phyloP scores from a whole-genome alignment of 2,329 filamentous ascomycete genomes.

The Leptographium wingfieldii region DNA sequence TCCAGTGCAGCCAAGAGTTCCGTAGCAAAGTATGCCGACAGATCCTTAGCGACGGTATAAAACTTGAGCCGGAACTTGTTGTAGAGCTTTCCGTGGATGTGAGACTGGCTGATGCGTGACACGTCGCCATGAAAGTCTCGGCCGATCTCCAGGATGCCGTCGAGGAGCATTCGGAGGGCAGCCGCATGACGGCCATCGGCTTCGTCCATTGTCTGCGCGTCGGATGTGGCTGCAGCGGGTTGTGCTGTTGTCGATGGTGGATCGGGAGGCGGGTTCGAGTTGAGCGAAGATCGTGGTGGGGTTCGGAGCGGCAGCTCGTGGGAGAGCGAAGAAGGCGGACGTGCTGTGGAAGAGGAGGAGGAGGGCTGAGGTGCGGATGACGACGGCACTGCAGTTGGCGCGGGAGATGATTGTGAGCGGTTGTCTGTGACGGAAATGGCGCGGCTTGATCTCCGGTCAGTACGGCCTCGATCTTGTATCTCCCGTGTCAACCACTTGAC shows the following conservation, averaged over 20 bases:
- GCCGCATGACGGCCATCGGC: neutral
- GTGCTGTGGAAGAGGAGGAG: neutral
- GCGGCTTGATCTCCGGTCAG: constrained; percentile 5
- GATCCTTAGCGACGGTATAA: constrained; percentile 23
- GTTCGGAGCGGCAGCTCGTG: neutral
- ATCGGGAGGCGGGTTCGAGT: neutral
- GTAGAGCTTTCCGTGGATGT: constrained; percentile 22
- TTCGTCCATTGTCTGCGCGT: neutral
- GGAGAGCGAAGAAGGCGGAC: neutral
- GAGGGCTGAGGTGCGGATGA: neutral
- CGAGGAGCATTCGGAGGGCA: constrained; percentile 2
- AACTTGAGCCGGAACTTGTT: constrained; percentile 27
- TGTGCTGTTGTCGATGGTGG: neutral
- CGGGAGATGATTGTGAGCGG: neutral
- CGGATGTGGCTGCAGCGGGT: neutral
- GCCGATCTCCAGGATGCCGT: constrained; percentile 18
- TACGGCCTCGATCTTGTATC: constrained; percentile 15
- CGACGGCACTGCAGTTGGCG: neutral
- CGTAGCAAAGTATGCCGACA: constrained; percentile 31
- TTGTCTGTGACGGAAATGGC: neutral
- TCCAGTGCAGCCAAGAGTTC: constrained; percentile 25
- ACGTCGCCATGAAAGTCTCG: constrained; percentile 16
- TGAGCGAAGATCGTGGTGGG: neutral
- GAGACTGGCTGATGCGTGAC: constrained; percentile 15
- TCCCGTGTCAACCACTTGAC: constrained; percentile 32